phyloP scores from a whole-genome alignment of 805 yeast species.

The Aciculoconidium aculeatum region DNA sequence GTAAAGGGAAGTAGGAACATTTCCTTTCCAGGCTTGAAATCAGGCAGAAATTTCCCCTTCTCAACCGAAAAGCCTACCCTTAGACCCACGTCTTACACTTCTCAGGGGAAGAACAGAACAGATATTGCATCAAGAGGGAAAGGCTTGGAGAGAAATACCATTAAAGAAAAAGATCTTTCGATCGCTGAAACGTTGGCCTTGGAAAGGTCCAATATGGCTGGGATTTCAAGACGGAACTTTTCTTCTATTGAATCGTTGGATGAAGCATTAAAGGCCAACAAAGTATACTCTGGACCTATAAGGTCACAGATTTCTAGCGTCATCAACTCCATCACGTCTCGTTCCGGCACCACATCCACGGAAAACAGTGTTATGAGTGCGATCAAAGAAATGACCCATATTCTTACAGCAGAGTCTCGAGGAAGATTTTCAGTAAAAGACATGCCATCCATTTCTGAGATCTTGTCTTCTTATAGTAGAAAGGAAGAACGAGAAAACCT shows the following conservation, averaged over 20 bases:
- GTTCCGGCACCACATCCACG: slow-evolving; percentile 13
- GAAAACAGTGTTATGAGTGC: slow-evolving; percentile 28
- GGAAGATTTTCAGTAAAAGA: slow-evolving; percentile 8
- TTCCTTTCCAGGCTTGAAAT: too few species aligned
- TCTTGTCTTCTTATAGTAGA: slow-evolving; percentile 16
- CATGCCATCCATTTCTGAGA: slow-evolving; percentile 14
- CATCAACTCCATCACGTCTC: slow-evolving; percentile 26
- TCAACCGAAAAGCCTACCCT: too few species aligned
- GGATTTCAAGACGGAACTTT: slow-evolving; percentile 21
- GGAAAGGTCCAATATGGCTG: slow-evolving; percentile 42
- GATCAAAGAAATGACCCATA: slow-evolving; percentile 35
- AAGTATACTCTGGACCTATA: slow-evolving; percentile 8
- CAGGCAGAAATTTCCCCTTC: too few species aligned
- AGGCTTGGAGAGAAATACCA: too few species aligned
- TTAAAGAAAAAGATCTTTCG: slow-evolving; percentile 31
- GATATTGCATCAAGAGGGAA: too few species aligned
- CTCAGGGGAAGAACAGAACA: too few species aligned
- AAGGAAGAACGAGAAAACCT: slow-evolving; percentile 18
- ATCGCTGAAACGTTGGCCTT: slow-evolving; percentile 58
- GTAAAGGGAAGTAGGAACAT: too few species aligned
- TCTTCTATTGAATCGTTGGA: slow-evolving; percentile 23
- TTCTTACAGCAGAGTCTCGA: slow-evolving; percentile 13
- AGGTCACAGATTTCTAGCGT: slow-evolving; percentile 30
- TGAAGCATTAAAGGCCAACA: slow-evolving; percentile 16
- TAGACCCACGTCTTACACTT: too few species aligned